These are phyloP conservation scores for Achaetomium macrosporum DNA, from an alignment of 2,329 filamentous ascomycete species.

Conservation along the genomic window DNA sequence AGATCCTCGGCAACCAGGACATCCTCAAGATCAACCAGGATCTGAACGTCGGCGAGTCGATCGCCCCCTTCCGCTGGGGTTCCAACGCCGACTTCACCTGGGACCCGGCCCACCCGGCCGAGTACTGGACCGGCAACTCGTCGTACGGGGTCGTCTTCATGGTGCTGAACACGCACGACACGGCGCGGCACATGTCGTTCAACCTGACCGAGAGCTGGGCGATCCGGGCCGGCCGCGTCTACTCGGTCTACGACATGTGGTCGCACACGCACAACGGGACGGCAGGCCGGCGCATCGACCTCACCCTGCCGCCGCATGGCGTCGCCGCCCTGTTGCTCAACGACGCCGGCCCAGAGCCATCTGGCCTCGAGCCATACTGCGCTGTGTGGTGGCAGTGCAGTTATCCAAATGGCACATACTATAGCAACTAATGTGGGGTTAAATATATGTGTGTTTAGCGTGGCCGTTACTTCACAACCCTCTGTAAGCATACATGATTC, in stretches of 20 bases:
- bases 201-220: conserved; percentile 17
- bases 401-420: conserved; percentile 11
- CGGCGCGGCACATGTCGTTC: conserved; percentile 6
- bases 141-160: conserved; percentile 6
- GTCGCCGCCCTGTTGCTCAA: conserved; percentile 13
- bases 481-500: no score
- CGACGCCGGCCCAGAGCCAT: conserved; percentile 11
- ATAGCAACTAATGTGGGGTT: conserved; percentile 5
- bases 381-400: conserved; percentile 11
- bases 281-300: neutral
- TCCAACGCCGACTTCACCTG: neutral
- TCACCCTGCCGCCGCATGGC: conserved; percentile 11
- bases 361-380: conserved; percentile 8
- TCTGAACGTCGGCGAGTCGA: conserved; percentile 6
- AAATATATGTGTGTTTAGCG: no score
- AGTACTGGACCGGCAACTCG: conserved; percentile 9
- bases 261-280: conserved; percentile 13
- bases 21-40: conserved; percentile 14
- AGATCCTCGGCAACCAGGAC: conserved; percentile 10
- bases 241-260: conserved; percentile 16
- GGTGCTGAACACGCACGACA: conserved; percentile 3
- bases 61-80: conserved; percentile 9
- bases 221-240: conserved; percentile 10
- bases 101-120: conserved; percentile 2
- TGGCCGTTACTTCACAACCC: no score